These are phyloP conservation scores for Eutrema japonicum DNA, from an alignment of 345 rosid genomes.

Conservation along the genomic window DNA sequence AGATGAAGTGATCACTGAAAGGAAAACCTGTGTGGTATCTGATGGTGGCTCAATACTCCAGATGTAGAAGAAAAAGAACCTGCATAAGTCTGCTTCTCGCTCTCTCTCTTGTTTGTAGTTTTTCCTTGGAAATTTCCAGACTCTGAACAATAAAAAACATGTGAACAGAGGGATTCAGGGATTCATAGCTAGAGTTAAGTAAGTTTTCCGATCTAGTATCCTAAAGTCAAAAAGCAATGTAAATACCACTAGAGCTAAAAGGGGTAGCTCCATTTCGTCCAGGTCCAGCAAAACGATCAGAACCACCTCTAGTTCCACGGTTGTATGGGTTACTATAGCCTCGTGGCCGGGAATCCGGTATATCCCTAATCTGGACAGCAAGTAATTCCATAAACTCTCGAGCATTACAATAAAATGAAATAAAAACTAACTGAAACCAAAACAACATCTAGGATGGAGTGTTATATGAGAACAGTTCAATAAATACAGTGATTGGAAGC, in stretches of 20 bases:
- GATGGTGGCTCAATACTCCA: conserved; percentile 46
- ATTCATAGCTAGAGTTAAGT: conserved; percentile 13
- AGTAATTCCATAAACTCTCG: background rate
- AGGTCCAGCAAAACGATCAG: conserved; percentile 65
- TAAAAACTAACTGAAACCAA: background rate
- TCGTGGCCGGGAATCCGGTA: conserved; percentile 60
- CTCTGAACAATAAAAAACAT: conserved; percentile 50
- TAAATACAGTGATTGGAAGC: too few relatives aligned
- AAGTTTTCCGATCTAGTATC: conserved; percentile 7
- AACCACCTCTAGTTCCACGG: conserved; percentile 67
- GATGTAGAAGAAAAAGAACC: conserved; percentile 58
- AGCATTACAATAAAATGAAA: background rate
- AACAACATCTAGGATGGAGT: background rate
- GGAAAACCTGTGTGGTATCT: conserved; percentile 57
- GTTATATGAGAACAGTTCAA: background rate
- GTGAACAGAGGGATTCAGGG: conserved; percentile 9
- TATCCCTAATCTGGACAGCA: conserved; percentile 67
- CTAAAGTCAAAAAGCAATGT: background rate
- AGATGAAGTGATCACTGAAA: conserved; percentile 16
- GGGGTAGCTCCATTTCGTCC: conserved; percentile 58
- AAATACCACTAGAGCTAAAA: conserved; percentile 58
- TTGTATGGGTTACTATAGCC: conserved; percentile 53
- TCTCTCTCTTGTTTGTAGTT: conserved; percentile 69
- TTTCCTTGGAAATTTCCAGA: conserved; percentile 55
- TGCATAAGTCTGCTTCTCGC: conserved; percentile 59